A percentile compares a stretch with the other conserved stretches of the same genome.
Conservation (phyloP, 306 rosid genomes). For the Alnus glutinosa region DNA sequence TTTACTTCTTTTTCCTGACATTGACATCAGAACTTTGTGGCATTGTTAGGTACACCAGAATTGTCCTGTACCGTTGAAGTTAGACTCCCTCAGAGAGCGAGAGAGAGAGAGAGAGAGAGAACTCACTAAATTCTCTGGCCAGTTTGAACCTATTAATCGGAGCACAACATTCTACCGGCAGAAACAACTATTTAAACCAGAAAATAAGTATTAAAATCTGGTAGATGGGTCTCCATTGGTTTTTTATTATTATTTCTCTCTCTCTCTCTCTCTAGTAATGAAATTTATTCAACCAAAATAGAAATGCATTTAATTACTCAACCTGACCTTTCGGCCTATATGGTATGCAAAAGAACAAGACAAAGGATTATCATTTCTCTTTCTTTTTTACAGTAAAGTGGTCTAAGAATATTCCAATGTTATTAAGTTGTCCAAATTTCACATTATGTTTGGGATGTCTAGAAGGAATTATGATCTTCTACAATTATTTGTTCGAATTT, state of each 20-base stretch:
- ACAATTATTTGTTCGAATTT: no score
- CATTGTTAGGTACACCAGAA: neutral
- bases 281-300: no score
- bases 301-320: no score
- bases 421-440: no score
- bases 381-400: neutral
- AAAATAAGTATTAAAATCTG: neutral
- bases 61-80: neutral
- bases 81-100: neutral
- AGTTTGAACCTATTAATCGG: neutral
- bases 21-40: neutral
- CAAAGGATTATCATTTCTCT: neutral
- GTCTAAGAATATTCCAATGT: no score
- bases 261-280: no score
- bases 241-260: no score
- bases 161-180: neutral
- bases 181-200: neutral
- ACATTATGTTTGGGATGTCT: no score
- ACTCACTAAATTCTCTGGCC: neutral
- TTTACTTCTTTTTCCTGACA: neutral
- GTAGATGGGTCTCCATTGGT: neutral
- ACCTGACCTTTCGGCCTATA: no score
- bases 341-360: neutral
- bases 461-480: no score
- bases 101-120: neutral